Base-by-base conservation (phyloP, 495 filamentous ascomycete genomes). In the Xylaria scruposa region DNA sequence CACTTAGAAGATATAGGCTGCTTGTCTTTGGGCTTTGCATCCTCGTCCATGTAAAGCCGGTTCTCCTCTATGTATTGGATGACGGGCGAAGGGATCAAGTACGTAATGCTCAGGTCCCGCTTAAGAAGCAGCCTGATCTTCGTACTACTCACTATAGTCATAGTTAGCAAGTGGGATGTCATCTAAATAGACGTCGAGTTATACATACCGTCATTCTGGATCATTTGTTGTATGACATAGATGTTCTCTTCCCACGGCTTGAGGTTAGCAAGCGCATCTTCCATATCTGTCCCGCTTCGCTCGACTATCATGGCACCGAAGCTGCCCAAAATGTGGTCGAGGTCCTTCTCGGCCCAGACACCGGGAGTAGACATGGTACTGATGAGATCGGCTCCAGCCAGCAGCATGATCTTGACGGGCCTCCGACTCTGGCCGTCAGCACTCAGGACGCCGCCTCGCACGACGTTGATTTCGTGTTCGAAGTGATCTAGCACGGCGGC, bases 291-390 rank as follows among this genome's bases (percentile, higher is more conserved):
- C n/a, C 95, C 95, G 51, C 88, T 90, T 49, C 95, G 90, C 80
- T 98, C 94, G 58, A 98, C 89, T 71, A 97, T 94, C 81, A 97
- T 97, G 12, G 91, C 90, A 31, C 94, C 95, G 78, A 92, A 97
- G 78, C 88, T 85, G 51, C 92, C 90, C n/a, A 98, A 85, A 74
- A 97, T 97, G 68, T 94, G 91, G 75, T 94, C 89, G 60, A 98
- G 82, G 86, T 98, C 94, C 67, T 90, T 87, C 58, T 91, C 84
- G 49, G 89, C 91, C 95, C 95, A 98, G 13, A 98, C 90, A 5
- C 87, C 87, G 4, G 88, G 86, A 67, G 78, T 83, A 59, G 71
- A 76, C 71, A 78, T 76, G 40, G 94, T 97, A 80, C 95, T 92
- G 77, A 97, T 89, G 71, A 97, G 83, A 81, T 97, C 94, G 3